phyloP scores from a whole-genome alignment of 306 rosid species.

The Lathyrus aphaca region DNA sequence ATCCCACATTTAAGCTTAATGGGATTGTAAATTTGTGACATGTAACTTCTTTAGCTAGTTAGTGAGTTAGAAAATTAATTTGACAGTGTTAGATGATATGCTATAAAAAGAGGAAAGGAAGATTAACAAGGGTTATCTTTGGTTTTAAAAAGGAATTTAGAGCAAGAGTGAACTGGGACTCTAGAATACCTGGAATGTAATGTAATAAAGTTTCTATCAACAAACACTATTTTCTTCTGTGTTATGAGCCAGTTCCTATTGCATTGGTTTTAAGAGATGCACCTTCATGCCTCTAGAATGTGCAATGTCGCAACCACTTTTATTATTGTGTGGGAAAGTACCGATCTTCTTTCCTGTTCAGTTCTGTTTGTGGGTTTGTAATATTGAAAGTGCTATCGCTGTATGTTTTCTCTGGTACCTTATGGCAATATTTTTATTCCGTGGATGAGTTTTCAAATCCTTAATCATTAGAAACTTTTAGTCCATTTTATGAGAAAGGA shows the following conservation, averaged over 20 bases:
- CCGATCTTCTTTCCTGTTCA: not conserved
- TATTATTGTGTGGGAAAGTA: constrained; percentile 4
- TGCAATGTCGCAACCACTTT: constrained; percentile 5
- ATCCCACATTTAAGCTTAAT: constrained; percentile 11
- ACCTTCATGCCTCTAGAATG: not conserved
- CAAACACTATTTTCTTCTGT: not conserved
- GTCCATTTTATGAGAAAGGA: constrained; percentile 13
- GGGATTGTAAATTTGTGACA: not conserved
- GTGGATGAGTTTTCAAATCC: not conserved
- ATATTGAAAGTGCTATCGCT: constrained; percentile 14
- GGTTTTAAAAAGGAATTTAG: not conserved
- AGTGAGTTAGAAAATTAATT: not conserved
- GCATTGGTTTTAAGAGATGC: constrained; percentile 11
- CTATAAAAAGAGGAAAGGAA: not conserved
- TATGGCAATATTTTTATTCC: not conserved
- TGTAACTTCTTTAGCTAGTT: not conserved
- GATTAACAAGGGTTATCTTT: not conserved
- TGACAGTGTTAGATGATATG: not conserved
- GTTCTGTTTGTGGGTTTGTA: constrained; percentile 2
- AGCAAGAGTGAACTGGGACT: not conserved
- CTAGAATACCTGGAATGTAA: not conserved
- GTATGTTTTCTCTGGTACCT: constrained; percentile 8
- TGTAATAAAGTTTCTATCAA: not conserved
- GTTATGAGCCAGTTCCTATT: not conserved
- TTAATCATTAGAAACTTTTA: constrained; percentile 21